Conservation (phyloP, 768 basidiomycete genomes). For the Tylopilus sp. region DNA sequence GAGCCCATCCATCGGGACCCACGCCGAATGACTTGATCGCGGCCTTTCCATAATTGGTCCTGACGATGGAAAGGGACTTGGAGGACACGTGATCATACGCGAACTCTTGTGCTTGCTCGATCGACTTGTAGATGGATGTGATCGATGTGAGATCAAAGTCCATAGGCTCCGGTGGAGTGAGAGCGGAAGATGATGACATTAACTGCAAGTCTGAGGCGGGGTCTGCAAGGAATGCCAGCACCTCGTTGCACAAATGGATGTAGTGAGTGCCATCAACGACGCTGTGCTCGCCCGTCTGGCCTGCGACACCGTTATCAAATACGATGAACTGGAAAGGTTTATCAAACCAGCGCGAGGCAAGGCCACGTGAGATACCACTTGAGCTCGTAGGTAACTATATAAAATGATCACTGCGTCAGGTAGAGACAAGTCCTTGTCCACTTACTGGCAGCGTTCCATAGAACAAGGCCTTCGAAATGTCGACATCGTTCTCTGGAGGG, state of each 20-base stretch:
- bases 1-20: constrained; percentile 93
- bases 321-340: constrained; percentile 88
- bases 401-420: background rate
- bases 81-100: constrained; percentile 56
- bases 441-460: constrained; percentile 61
- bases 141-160: constrained; percentile 58
- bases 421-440: constrained; percentile 1
- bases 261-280: constrained; percentile 89
- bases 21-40: constrained; percentile 82
- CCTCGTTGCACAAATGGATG: constrained; percentile 64
- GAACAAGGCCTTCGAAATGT: constrained; percentile 74
- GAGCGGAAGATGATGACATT: constrained; percentile 15
- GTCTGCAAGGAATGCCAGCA: constrained; percentile 57
- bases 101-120: constrained; percentile 51
- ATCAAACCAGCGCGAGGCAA: constrained; percentile 82
- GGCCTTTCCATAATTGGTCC: constrained; percentile 79
- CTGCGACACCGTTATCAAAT: constrained; percentile 76
- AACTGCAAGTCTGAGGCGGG: constrained; percentile 61
- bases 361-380: constrained; percentile 35
- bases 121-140: constrained; percentile 40
- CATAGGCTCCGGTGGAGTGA: constrained; percentile 43
- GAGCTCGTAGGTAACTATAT: constrained; percentile 25
- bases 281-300: constrained; percentile 91
- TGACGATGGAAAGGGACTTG: constrained; percentile 59
- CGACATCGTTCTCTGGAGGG: constrained; percentile 45